Percentiles rank a stretch among this genome's conserved stretches.
These are phyloP conservation scores for Begonia loranthoides DNA, from an alignment of 306 rosid genomes.

Conservation along the genomic window DNA sequence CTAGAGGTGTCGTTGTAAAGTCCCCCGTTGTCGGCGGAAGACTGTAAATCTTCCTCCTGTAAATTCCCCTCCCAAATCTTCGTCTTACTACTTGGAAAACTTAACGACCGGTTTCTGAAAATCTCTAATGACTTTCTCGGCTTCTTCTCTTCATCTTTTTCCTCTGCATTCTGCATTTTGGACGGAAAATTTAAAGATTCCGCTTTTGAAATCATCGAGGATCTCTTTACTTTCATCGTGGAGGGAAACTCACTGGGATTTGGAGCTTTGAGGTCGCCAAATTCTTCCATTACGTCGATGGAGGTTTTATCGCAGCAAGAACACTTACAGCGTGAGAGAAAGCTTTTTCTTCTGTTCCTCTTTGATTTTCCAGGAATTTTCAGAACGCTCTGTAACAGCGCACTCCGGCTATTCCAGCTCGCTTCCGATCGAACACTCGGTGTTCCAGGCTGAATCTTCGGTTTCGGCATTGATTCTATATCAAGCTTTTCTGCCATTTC, in stretches of 20 bases:
- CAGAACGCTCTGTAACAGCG: slow-evolving; percentile 22
- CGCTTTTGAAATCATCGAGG: neutral
- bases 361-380: slow-evolving; percentile 19
- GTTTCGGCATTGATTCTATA: slow-evolving; percentile 13
- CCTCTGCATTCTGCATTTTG: neutral
- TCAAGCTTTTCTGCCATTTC: slow-evolving; percentile 10
- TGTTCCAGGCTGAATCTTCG: slow-evolving; percentile 26
- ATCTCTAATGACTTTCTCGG: slow-evolving; percentile 53
- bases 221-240: neutral
- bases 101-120: slow-evolving; percentile 21
- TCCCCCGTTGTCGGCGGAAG: slow-evolving; percentile 17
- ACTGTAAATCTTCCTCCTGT: slow-evolving; percentile 19
- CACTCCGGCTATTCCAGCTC: slow-evolving; percentile 74
- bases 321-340: slow-evolving; percentile 55
- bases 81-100: too few species aligned
- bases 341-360: slow-evolving; percentile 6
- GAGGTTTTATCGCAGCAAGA: slow-evolving; percentile 57
- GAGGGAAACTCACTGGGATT: neutral
- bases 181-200: too few species aligned
- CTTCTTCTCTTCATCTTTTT: slow-evolving; percentile 14
- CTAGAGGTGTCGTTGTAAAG: slow-evolving; percentile 45
- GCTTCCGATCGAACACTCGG: slow-evolving; percentile 64
- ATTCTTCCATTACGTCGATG: slow-evolving; percentile 49
- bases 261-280: slow-evolving; percentile 25
- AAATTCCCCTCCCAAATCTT: too few species aligned